A percentile compares a stretch with the other conserved stretches of the same genome.
phyloP scores from a whole-genome alignment of 768 basidiomycete genomes.

The Sutorius australiensis region DNA sequence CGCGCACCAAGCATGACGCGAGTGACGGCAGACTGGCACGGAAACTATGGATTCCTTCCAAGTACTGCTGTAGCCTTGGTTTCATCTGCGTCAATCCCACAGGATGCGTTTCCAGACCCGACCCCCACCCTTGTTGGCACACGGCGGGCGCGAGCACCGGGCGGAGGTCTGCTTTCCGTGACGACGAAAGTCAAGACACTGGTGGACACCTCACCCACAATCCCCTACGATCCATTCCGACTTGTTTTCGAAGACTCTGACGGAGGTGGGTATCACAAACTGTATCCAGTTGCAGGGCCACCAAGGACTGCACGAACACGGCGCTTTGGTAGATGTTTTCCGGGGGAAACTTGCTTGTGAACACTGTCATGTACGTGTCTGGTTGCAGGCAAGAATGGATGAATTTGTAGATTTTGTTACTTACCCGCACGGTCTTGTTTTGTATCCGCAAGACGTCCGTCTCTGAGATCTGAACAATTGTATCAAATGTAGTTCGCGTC shows the following conservation, averaged over 20 bases:
- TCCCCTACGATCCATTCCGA: slow-evolving; percentile 23
- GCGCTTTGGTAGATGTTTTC: slow-evolving; percentile 16
- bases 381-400: background rate
- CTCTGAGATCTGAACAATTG: background rate
- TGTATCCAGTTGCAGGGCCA: slow-evolving; percentile 8
- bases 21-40: slow-evolving; percentile 18
- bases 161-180: background rate
- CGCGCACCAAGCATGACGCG: background rate
- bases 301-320: slow-evolving; percentile 7
- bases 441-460: background rate
- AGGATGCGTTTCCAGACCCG: slow-evolving; percentile 22
- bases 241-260: slow-evolving; percentile 12
- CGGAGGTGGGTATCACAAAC: background rate
- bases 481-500: background rate
- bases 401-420: background rate
- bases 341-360: slow-evolving; percentile 12
- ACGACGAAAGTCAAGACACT: background rate
- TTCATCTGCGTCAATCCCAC: slow-evolving; percentile 13
- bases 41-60: slow-evolving; percentile 17
- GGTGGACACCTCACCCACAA: background rate
- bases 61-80: background rate
- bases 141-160: background rate
- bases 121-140: slow-evolving; percentile 5
- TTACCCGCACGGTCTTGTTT: background rate
- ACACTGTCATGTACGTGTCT: background rate